phyloP scores from a whole-genome alignment of 106 monocot genomes.

The Dendrobium catenatum region DNA sequence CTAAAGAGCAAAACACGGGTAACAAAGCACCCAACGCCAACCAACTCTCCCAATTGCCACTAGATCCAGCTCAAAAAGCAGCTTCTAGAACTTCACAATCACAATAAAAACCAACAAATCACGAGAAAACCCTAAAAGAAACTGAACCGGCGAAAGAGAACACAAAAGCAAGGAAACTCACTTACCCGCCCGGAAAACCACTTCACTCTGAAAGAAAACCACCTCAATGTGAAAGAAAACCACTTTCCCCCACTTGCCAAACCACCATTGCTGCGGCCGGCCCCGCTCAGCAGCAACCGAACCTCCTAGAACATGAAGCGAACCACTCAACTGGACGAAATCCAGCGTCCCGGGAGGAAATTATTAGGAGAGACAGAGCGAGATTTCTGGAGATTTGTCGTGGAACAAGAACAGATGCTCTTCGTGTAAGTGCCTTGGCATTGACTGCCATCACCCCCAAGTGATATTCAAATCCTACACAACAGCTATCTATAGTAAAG shows the following conservation, averaged over 20 bases:
- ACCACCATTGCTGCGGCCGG: slow-evolving; percentile 2
- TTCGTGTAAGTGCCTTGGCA: background rate
- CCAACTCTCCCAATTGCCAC: background rate
- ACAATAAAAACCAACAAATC: background rate
- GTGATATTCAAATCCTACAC: background rate
- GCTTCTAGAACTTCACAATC: background rate
- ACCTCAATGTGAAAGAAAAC: background rate
- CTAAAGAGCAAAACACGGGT: background rate
- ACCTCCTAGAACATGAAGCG: background rate
- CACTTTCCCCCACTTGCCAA: background rate
- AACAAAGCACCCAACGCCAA: background rate
- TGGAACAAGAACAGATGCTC: background rate
- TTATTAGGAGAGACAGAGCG: background rate
- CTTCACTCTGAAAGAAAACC: background rate
- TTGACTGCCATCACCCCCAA: background rate
- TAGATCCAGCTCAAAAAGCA: background rate
- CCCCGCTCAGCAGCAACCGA: background rate
- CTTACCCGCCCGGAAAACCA: background rate
- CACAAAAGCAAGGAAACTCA: background rate
- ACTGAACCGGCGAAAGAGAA: background rate
- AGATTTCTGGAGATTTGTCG: background rate
- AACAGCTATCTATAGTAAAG: background rate
- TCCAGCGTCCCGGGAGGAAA: background rate
- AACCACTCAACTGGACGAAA: background rate
- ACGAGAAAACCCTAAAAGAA: slow-evolving; percentile 4